A percentile compares a stretch with the other conserved stretches of the same genome.
Conservation (phyloP, 2,329 filamentous ascomycete genomes). For the Seiridium cupressi region DNA sequence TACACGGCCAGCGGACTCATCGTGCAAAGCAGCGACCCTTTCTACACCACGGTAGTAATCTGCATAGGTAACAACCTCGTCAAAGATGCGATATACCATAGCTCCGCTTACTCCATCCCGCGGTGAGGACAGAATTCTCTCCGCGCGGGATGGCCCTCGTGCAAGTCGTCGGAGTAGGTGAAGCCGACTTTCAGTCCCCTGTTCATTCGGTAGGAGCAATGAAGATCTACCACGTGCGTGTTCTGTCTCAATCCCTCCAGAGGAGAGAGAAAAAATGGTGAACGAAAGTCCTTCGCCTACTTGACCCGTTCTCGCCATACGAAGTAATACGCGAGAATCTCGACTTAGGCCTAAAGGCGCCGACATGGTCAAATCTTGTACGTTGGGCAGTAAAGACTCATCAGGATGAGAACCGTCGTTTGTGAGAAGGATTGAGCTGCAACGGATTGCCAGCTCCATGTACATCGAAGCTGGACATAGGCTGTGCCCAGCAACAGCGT, state of each 20-base stretch:
- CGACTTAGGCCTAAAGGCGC: not conserved
- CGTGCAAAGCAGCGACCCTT: not conserved
- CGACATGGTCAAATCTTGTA: not conserved
- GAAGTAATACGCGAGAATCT: not conserved
- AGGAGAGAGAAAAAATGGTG: not conserved
- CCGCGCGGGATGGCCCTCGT: not conserved
- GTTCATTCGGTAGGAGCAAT: not conserved
- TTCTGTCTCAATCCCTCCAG: not conserved
- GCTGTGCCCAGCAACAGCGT: not conserved
- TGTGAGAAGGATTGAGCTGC: not conserved
- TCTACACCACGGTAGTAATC: not conserved
- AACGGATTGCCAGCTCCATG: constrained; percentile 19
- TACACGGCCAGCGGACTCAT: not conserved
- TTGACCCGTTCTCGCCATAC: not conserved
- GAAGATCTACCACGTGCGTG: not conserved
- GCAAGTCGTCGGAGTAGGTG: not conserved
- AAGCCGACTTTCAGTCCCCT: not conserved
- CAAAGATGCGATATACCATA: not conserved
- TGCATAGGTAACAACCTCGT: not conserved
- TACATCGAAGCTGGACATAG: constrained; percentile 24
- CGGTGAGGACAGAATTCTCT: not conserved
- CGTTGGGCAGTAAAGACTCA: not conserved
- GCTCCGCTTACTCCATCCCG: not conserved
- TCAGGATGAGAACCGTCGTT: not conserved
- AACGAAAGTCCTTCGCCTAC: not conserved